Percentiles rank a stretch among this genome's conserved stretches.
Evolutionary conservation across 2,329 filamentous ascomycete species (phyloP).

Genomic region (Pezicula carpinea): DNA sequence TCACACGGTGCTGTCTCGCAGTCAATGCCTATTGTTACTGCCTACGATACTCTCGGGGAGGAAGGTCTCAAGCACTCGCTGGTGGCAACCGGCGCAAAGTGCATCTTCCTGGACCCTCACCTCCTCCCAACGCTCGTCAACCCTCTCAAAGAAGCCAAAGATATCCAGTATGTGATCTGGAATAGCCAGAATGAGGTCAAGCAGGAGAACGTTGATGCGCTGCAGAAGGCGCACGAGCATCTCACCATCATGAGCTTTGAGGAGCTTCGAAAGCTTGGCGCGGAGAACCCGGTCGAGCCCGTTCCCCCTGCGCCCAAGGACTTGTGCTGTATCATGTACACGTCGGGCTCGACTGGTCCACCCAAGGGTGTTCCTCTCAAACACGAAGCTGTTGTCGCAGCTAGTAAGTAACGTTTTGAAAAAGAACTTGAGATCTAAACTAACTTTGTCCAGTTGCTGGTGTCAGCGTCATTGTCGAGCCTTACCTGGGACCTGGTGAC

Average conservation of each 20-base stretch:
- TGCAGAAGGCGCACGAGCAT: conserved; percentile 52
- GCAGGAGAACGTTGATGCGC: conserved; percentile 41
- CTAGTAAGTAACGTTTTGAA: conserved; percentile 63
- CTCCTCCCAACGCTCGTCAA: conserved; percentile 57
- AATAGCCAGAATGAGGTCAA: conserved; percentile 52
- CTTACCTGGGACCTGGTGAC: conserved; percentile 73
- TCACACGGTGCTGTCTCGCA: conserved; percentile 78
- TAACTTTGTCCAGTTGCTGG: conserved; percentile 59
- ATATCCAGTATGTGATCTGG: conserved; percentile 58
- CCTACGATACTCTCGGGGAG: conserved; percentile 87
- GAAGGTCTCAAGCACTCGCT: conserved; percentile 83
- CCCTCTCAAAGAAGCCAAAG: conserved; percentile 51
- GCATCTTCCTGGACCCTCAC: conserved; percentile 83
- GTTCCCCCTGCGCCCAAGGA: conserved; percentile 70
- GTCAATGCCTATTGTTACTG: conserved; percentile 86
- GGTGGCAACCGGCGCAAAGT: conserved; percentile 71
- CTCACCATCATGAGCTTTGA: conserved; percentile 50
- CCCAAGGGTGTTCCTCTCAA: conserved; percentile 87
- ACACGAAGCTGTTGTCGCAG: conserved; percentile 79
- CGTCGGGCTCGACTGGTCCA: conserved; percentile 82
- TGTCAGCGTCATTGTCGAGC: conserved; percentile 71
- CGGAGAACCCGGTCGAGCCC: conserved; percentile 63
- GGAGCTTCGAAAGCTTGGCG: conserved; percentile 44
- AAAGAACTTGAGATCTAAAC: conserved; percentile 44
- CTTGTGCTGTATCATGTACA: conserved; percentile 80